Percentiles rank a stretch among this genome's conserved stretches.
Evolutionary conservation across 1,284 basidiomycete species (phyloP).

Genomic region (Ganoderma boninense): DNA sequence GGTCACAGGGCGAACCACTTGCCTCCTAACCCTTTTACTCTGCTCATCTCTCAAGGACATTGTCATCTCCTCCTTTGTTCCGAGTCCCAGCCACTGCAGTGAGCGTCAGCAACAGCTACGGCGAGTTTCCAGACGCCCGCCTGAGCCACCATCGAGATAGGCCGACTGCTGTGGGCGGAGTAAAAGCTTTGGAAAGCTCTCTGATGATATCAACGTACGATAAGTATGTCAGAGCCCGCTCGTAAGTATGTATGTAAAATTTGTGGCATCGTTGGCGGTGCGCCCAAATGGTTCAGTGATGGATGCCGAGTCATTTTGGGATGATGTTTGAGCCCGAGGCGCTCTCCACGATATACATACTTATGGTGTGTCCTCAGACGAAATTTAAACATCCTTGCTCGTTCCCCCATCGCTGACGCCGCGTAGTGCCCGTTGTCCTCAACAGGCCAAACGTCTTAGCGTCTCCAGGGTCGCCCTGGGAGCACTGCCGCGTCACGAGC

Average conservation of each 20-base stretch:
- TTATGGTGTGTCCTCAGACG: not conserved
- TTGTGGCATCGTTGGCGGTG: not conserved
- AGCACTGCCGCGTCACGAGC: not conserved
- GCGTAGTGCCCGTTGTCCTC: not conserved
- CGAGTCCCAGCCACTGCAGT: too few species aligned
- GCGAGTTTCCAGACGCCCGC: not conserved
- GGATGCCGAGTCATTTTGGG: not conserved
- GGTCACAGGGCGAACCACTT: not conserved
- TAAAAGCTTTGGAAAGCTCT: not conserved
- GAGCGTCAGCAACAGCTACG: too few species aligned
- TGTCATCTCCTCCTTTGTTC: too few species aligned
- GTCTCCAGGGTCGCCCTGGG: not conserved
- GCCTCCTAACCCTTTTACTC: too few species aligned
- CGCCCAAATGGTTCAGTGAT: not conserved
- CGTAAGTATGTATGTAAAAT: not conserved
- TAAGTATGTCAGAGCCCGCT: not conserved
- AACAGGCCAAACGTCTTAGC: not conserved
- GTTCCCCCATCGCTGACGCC: not conserved
- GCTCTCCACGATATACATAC: not conserved
- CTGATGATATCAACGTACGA: not conserved
- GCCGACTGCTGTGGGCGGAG: not conserved
- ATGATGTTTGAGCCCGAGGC: not conserved
- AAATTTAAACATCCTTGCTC: not conserved
- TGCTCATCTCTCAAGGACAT: too few species aligned
- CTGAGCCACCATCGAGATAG: not conserved